Percentiles rank a stretch among this genome's conserved stretches.
These are phyloP conservation scores for Tricholoma bakamatsutake DNA, from an alignment of 768 basidiomycete genomes.

Conservation along the genomic window DNA sequence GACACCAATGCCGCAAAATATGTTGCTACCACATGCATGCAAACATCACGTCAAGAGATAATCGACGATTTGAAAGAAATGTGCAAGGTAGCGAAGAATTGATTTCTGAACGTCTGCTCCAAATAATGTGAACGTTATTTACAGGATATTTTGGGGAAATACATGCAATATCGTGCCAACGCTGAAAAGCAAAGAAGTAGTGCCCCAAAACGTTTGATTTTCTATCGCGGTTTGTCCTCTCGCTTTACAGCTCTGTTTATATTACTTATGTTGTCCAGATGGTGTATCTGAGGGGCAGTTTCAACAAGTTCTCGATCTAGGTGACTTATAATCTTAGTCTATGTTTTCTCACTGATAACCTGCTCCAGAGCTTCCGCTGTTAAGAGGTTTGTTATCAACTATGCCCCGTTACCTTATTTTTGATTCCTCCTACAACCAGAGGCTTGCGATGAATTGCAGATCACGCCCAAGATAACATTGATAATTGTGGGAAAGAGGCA, in stretches of 20 bases:
- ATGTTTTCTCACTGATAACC: not conserved
- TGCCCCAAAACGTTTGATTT: constrained; percentile 56
- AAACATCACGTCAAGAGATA: constrained; percentile 58
- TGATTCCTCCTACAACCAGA: constrained; percentile 29
- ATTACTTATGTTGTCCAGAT: constrained; percentile 29
- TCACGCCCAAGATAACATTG: constrained; percentile 65
- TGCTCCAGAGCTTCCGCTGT: constrained; percentile 45
- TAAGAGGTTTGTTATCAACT: constrained; percentile 42
- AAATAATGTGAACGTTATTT: not conserved
- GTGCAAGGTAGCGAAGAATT: constrained; percentile 37
- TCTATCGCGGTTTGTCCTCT: constrained; percentile 54
- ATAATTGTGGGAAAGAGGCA: constrained; percentile 79
- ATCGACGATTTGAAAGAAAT: constrained; percentile 64
- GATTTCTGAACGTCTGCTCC: not conserved
- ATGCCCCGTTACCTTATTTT: too few species aligned
- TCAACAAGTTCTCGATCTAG: constrained; percentile 44
- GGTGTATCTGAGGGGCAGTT: constrained; percentile 50
- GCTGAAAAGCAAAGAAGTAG: constrained; percentile 38
- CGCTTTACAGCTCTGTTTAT: constrained; percentile 8
- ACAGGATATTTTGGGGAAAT: constrained; percentile 49
- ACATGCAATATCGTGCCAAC: constrained; percentile 43
- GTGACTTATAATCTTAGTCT: constrained; percentile 26
- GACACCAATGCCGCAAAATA: constrained; percentile 70
- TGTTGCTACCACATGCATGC: constrained; percentile 45
- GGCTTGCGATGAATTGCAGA: constrained; percentile 54